phyloP scores from a whole-genome alignment of 495 filamentous ascomycete genomes.

The Aspergillus bridgeri region DNA sequence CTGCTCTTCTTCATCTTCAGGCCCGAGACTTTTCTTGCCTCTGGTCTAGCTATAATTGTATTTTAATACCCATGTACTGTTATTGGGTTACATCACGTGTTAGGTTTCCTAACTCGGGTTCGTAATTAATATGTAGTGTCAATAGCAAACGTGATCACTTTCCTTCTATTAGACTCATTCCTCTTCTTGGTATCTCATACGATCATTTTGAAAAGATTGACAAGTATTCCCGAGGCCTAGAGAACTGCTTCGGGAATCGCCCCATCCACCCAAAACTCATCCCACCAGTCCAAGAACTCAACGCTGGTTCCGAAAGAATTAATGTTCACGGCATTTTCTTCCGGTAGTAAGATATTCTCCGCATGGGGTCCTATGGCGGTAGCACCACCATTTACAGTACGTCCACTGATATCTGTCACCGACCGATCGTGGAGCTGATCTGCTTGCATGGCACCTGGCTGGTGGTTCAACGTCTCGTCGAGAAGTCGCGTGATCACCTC shows the following conservation, averaged over 20 bases:
- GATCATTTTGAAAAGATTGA: too few relatives aligned
- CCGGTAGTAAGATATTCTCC: neutral
- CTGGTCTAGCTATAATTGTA: neutral
- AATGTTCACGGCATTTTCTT: neutral
- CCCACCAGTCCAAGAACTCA: slow-evolving; percentile 1
- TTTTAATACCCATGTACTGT: neutral
- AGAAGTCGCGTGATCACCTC: neutral
- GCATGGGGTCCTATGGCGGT: neutral
- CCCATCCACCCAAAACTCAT: neutral
- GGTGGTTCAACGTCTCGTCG: neutral
- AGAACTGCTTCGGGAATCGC: neutral
- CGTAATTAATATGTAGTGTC: neutral
- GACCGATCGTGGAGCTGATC: neutral
- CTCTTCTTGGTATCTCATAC: too few relatives aligned
- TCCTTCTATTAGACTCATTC: neutral
- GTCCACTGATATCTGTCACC: neutral
- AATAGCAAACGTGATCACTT: neutral
- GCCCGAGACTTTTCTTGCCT: too few relatives aligned
- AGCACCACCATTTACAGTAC: neutral
- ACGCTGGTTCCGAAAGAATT: neutral
- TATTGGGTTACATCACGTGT: neutral
- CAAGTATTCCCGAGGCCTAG: neutral
- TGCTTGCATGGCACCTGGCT: neutral
- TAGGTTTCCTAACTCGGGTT: neutral
- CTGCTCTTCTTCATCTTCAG: neutral